Evolutionary conservation across 495 filamentous ascomycete genomes (phyloP), one percentile per base, ranked within the genome.

Genomic region (Penicillium cosmopolitanum): DNA sequence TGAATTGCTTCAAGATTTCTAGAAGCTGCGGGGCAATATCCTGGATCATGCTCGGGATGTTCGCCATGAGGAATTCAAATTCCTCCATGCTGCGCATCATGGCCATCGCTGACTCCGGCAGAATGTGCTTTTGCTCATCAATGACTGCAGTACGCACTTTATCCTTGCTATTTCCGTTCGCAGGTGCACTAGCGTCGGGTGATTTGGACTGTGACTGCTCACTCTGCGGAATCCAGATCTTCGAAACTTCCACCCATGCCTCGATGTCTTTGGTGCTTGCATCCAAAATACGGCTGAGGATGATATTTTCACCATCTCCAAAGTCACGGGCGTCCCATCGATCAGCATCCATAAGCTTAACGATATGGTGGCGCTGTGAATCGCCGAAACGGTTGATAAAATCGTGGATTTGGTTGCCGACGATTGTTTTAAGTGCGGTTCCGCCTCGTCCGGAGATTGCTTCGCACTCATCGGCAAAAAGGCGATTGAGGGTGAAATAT

Each of bases 391-490:
- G 78, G 34, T 85, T 80, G 47, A 97, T 89, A 63, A 94, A 98
- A 31, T 96, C 92, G 48, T 86, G 87, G 66, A 98, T 97, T 58
- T 98, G 95, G 51, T 85, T 86, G 61, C 96, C 94, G 38, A 98
- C 91, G 2, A 96, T 82, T 4, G 85, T 94, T 70, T 96, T 96
- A 28, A 98, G 79, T 1, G 88, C 82, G 6, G 86, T 88, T 3
- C 93, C 93, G 53, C 91, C 87, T 54, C 95, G 85, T 3, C 95
- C 95, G 13, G 92, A 96, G 15, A 97, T 91, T 4, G 95, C 91
- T 72, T 99, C 95, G 65, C 95, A 99, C 69, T 99, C 95, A 64
- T 97, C 96, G 8, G 92, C 91, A 66, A 98, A 99, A 21, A 96
- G 85, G 25, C 93, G 85, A 63, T 97, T 98, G 18, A 99, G 84